Evolutionary conservation across 441 rosid species (phyloP), one percentile per base, ranked within the genome.

Genomic region (Biscutella laevigata): DNA sequence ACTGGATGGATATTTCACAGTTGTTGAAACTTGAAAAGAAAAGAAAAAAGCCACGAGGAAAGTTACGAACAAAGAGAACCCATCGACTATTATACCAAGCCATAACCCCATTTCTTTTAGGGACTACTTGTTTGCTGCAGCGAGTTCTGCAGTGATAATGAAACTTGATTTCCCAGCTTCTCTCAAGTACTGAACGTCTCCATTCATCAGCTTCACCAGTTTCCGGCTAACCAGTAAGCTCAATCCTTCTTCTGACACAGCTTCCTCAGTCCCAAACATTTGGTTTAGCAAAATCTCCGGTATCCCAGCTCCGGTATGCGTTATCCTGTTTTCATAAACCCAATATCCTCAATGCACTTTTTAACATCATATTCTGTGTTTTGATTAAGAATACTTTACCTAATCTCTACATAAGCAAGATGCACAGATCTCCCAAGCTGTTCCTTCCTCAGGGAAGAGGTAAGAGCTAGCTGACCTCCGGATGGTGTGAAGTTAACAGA

Each of bases 121-220:
- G 29, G 38, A 37, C 50, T 66, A 66, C 53, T 66, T 59, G 57
- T 33, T 66, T 0, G 83, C 76, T 14, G 82, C 96, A 41, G 98
- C 98, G 25, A 91, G 94, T 69, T 85, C 96, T 1, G 78, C 79
- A 3, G 77, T 60, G 62, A 91, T 29, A 27, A 85, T 83, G 74
- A 88, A 82, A 53, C 81, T 79, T 0, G 95, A 77, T 53, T 72
- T 79, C 24, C 87, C 87, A 9, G 86, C 88, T 74, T 85, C 88
- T 71, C 96, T 80, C 61, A 91, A 59, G 74, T 88, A 91, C 68
- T 76, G 94, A 43, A 91, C 86, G 61, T 91, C 95, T 62, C 98
- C 98, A 48, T 80, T 85, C 96, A 91, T 85, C 47, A 83, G 84
- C 70, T 80, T 88, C 60, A 80, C 74, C 59, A 91, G 67, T 48